These are phyloP conservation scores for Berberis vulgaris DNA, from an alignment of 164 flowering plant species.

Conservation along the genomic window DNA sequence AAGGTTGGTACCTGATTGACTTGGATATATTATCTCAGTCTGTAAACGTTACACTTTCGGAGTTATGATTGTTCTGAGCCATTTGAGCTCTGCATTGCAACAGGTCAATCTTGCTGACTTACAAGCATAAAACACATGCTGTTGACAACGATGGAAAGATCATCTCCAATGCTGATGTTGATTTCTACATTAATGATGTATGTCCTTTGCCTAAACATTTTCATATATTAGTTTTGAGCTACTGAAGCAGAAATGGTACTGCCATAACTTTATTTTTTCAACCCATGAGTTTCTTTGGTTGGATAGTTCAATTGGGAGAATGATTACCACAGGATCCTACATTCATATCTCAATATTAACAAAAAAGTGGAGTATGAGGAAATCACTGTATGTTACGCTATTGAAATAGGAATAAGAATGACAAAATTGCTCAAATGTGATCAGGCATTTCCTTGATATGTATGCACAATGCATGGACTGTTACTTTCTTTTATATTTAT, in stretches of 20 bases:
- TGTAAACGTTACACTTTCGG: neutral
- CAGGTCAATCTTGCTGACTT: constrained; percentile 94
- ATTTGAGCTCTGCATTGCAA: constrained; percentile 4
- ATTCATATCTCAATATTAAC: no score
- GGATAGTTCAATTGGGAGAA: no score
- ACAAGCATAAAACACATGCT: constrained; percentile 93
- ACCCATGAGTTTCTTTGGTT: no score
- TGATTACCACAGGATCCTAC: no score
- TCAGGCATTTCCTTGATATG: no score
- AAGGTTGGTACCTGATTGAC: constrained; percentile 36
- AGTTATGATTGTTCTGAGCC: neutral
- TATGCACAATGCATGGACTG: no score
- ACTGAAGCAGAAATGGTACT: no score
- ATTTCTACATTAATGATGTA: constrained; percentile 88
- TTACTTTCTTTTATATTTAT: neutral
- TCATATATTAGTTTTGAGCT: neutral
- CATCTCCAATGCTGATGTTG: constrained; percentile 77
- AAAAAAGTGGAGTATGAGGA: no score
- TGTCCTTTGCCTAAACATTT: constrained; percentile 9
- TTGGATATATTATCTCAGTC: constrained; percentile 1
- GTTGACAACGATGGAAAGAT: constrained; percentile 75
- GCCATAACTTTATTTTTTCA: no score
- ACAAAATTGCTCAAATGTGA: no score
- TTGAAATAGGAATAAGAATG: no score
- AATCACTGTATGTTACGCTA: no score